These are phyloP conservation scores for Peterozyma toletana DNA, from an alignment of 805 yeast genomes.

Conservation along the genomic window DNA sequence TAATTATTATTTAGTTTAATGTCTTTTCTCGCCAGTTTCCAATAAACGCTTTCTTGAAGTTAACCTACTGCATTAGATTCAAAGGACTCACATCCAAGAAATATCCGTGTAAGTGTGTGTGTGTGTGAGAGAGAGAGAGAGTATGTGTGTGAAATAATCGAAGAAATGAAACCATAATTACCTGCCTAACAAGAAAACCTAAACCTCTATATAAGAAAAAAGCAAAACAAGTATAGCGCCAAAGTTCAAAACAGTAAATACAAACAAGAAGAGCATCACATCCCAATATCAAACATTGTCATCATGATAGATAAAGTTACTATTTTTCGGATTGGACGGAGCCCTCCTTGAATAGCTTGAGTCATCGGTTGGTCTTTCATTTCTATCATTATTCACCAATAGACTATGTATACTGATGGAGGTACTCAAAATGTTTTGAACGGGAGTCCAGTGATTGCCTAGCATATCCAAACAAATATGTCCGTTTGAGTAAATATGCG, in stretches of 20 bases:
- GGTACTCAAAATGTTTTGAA: constrained; percentile 41
- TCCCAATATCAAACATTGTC: constrained; percentile 29
- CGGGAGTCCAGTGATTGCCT: constrained; percentile 65
- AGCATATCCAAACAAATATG: constrained; percentile 68
- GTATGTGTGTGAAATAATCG: no score
- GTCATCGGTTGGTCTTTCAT: constrained; percentile 55
- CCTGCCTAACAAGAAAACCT: no score
- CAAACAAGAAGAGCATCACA: background rate
- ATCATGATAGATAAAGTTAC: constrained; percentile 52
- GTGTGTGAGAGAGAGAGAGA: no score
- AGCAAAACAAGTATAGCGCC: constrained; percentile 1
- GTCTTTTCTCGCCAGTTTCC: no score
- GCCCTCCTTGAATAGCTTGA: constrained; percentile 39
- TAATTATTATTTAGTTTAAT: no score
- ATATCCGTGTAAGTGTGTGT: no score
- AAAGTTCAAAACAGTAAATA: background rate
- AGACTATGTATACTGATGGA: constrained; percentile 59
- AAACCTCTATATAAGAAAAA: background rate
- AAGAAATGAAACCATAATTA: no score
- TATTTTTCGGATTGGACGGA: constrained; percentile 47
- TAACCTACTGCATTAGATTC: no score
- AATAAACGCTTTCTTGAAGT: no score
- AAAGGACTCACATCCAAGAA: no score
- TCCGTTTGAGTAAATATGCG: constrained; percentile 70
- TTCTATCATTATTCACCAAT: constrained; percentile 39